Percentiles rank a stretch among this genome's conserved stretches.
phyloP scores from a whole-genome alignment of 2,329 filamentous ascomycete species.

The Colletotrichum truncatum region DNA sequence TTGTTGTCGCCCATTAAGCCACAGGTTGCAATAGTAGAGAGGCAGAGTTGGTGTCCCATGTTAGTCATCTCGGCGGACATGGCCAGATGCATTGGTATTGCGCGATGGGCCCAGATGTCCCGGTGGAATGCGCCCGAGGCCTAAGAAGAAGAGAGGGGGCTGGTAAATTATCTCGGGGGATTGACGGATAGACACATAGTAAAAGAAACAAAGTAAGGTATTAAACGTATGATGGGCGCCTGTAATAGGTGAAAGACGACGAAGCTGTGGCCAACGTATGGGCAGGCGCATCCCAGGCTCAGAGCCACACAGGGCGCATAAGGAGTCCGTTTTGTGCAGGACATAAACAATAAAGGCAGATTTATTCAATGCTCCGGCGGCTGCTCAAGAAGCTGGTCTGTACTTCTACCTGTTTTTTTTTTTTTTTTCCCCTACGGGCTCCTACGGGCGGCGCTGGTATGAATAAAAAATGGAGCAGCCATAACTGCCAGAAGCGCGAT shows the following conservation, averaged over 20 bases:
- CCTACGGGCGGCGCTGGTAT: slow-evolving; percentile 1
- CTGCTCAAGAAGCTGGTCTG: background rate
- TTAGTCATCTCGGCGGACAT: background rate
- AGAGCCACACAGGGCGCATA: background rate
- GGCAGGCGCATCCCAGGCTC: background rate
- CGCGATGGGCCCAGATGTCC: background rate
- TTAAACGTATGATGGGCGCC: too few relatives aligned
- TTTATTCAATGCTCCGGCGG: slow-evolving; percentile 2
- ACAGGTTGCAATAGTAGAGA: background rate
- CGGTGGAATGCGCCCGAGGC: background rate
- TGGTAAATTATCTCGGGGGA: slow-evolving; percentile 5
- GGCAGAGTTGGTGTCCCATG: background rate
- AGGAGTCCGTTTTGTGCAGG: slow-evolving; percentile 3
- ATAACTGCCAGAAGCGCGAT: slow-evolving; percentile 18
- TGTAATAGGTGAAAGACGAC: background rate
- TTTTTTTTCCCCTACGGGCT: too few relatives aligned
- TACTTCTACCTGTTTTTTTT: background rate
- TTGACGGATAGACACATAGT: background rate
- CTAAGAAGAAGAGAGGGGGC: background rate
- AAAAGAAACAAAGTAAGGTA: background rate
- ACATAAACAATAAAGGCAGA: background rate
- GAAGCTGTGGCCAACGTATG: background rate
- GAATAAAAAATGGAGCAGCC: background rate
- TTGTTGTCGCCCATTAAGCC: background rate
- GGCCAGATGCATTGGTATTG: background rate